Base-by-base conservation (phyloP, 1,284 basidiomycete species). In the Microbotryum scabiosae region DNA sequence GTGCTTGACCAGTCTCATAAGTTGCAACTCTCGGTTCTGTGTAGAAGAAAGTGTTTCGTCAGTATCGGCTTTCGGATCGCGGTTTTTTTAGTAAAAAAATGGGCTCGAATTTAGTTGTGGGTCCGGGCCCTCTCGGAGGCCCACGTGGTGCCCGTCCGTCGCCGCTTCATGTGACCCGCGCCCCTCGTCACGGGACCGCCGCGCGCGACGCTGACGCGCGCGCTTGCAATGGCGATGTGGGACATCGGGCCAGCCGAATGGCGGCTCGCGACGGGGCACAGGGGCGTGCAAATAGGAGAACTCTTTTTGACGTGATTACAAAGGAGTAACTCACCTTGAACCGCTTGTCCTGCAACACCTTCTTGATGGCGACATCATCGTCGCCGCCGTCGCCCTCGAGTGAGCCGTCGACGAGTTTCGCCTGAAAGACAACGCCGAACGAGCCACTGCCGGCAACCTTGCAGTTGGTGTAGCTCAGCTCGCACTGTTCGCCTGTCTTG, bases 391-490 rank as follows among this genome's bases (percentile, higher is more conserved):
- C 58, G 7, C 62, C 60, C 1, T 57, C 60, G 21, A 63, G 59
- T 7, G 41, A 43, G n/a, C 55, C 61, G 16, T 41, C 57, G 3
- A 81, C 75, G 68, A 82, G 78, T 69, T 79, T 80, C 32, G 81
- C 81, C 57, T 79, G 90, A 77, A 96, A 98, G 68, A 98, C 96
- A 75, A 98, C 93, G 71, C 96, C 96, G 73, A 98, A 98, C 63
- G 89, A 93, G 75, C 94, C 96, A 75, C 98, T 98, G 63, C 96
- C 94, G 74, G 94, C 89, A 73, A 98, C 90, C 78, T 97, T 97
- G 83, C 90, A 96, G 77, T 89, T 92, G 71, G 90, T 96, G 80
- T 98, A 98, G 54, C 85, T 84, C 73, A 99, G 85, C 72, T 93
- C 88, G 73, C 83, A 82, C 69, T 88, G 86, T 61, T 89, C 87